phyloP scores from a whole-genome alignment of 2,329 filamentous ascomycete species.

The Ceratocystis huliohia region DNA sequence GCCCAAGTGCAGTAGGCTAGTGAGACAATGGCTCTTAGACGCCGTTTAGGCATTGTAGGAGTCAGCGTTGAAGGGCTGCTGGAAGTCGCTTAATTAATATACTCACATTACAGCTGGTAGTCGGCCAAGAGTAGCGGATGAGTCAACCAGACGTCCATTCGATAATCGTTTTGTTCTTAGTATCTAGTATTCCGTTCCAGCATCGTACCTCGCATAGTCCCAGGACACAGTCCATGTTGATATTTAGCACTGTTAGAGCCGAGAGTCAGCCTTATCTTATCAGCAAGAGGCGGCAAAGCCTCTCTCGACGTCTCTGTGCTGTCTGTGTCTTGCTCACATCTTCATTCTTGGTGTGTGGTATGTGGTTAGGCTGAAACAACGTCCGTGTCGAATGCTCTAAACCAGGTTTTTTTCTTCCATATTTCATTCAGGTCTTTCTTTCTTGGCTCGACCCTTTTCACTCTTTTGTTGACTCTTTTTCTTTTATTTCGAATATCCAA shows the following conservation, averaged over 20 bases:
- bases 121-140: too few species aligned
- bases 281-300: neutral
- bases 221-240: neutral
- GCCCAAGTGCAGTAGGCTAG: too few species aligned
- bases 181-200: too few species aligned
- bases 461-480: neutral
- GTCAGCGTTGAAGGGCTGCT: too few species aligned
- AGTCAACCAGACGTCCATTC: too few species aligned
- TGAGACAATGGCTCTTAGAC: too few species aligned
- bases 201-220: neutral
- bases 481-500: neutral
- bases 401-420: neutral
- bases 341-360: neutral
- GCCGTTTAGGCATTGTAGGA: too few species aligned
- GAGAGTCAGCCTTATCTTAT: constrained; percentile 2
- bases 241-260: neutral
- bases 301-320: neutral
- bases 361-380: constrained; percentile 14
- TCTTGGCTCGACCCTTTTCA: neutral
- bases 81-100: too few species aligned
- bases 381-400: neutral
- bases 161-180: too few species aligned
- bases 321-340: neutral
- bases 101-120: too few species aligned
- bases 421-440: neutral